Conservation (phyloP, 768 basidiomycete genomes). For the Tubosaeta brunneosetosa region DNA sequence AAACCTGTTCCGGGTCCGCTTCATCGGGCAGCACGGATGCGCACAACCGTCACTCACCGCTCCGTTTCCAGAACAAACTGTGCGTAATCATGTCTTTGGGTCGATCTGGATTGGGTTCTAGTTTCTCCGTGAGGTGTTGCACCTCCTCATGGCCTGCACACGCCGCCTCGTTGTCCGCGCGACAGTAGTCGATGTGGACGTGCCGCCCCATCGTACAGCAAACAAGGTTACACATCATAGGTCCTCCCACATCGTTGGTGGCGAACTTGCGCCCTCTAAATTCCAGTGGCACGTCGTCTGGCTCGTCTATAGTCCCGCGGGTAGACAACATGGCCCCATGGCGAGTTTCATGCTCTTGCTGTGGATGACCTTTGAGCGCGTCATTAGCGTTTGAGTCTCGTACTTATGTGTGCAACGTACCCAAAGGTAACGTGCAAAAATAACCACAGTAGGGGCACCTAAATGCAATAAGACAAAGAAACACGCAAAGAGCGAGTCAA, state of each 20-base stretch:
- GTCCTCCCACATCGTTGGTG: conserved; percentile 51
- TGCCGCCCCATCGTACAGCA: too few relatives aligned
- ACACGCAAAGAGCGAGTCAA: not conserved
- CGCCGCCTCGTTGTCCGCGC: too few relatives aligned
- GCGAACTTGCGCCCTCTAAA: conserved; percentile 53
- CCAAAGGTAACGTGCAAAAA: conserved; percentile 52
- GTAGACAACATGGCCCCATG: conserved; percentile 59
- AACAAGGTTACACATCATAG: conserved; percentile 41
- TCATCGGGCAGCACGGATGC: not conserved
- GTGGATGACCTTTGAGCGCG: conserved; percentile 43
- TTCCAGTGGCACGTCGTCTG: conserved; percentile 48
- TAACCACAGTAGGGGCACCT: conserved; percentile 57
- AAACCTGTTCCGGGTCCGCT: conserved; percentile 37
- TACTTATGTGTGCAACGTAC: conserved; percentile 26
- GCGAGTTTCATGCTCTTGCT: conserved; percentile 57
- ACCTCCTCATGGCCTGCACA: too few relatives aligned
- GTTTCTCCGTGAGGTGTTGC: too few relatives aligned
- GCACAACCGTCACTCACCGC: conserved; percentile 34
- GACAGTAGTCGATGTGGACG: too few relatives aligned
- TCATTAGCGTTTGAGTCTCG: not conserved
- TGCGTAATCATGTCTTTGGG: conserved; percentile 55
- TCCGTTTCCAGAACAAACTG: conserved; percentile 52
- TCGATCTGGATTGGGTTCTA: conserved; percentile 38
- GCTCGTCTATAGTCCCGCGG: conserved; percentile 32
- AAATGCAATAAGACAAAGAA: not conserved